Evolutionary conservation across 2,329 filamentous ascomycete species (phyloP), one percentile per base, ranked within the genome.

Genomic region (Microcyclosporella mali): DNA sequence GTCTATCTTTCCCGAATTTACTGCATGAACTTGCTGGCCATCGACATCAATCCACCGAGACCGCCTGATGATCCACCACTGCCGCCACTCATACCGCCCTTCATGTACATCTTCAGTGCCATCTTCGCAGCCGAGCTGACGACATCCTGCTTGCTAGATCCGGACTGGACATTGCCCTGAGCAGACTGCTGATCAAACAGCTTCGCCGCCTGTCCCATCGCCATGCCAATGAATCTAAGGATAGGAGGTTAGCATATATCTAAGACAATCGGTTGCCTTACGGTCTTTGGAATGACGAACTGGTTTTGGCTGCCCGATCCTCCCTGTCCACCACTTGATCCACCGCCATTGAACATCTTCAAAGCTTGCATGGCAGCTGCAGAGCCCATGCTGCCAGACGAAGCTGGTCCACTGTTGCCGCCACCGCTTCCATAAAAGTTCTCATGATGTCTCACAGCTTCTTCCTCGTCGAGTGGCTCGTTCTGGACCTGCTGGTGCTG

Each of bases 21-120:
- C 48, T 52, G 51, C 49, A 81, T 52, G 61, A 84, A 82, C 65
- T 82, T 82, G 61, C 72, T 74, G 7, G 79, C 79, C 59, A 81
- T 53, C 41, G 67, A 65, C 68, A 81, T 71, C 45, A 83, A 56
- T 2, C 77, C 73, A 7, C 47, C 47, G n/a, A 52, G 27, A 14
- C 47, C 49, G 14, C 51, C 48, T 47, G 72, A 65, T 16, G 39
- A 35, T n/a, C 68, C 64, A 28, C 72, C 69, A 50, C 73, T 66
- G 15, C 75, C 75, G 10, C 58, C 56, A 19, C 70, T 66, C 60
- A 66, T 66, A 62, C 88, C 75, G 56, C 77, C 80, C 77, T 94
- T 89, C 71, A 94, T 70, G 66, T 89, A 95, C 79, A 95, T 84
- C 77, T 94, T 88, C 56, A 95, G 66, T 2, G 88, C 89, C 77